These are phyloP conservation scores for Fusarium sp. DNA, from an alignment of 2,329 filamentous ascomycete species.

Conservation along the genomic window DNA sequence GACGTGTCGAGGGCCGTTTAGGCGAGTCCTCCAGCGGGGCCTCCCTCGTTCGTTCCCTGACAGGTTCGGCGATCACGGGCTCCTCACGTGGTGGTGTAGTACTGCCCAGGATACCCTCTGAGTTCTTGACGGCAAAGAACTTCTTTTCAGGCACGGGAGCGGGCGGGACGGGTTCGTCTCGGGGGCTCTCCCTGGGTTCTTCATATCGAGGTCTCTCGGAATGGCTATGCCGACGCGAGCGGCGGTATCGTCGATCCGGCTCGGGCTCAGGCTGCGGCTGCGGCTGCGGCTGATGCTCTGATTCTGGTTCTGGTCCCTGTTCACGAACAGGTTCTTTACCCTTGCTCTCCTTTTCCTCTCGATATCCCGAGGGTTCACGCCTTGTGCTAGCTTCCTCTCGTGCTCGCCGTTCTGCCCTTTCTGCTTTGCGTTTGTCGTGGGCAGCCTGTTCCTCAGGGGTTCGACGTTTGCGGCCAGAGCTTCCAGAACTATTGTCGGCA, in stretches of 20 bases:
- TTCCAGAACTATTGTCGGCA: constrained; percentile 49
- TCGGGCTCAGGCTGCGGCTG: constrained; percentile 10
- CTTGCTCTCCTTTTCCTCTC: constrained; percentile 37
- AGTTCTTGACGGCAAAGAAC: constrained; percentile 54
- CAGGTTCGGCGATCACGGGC: constrained; percentile 23
- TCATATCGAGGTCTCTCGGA: constrained; percentile 47
- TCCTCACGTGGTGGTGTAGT: constrained; percentile 40
- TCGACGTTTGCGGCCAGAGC: constrained; percentile 48
- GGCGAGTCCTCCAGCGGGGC: constrained; percentile 39
- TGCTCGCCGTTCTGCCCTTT: constrained; percentile 48
- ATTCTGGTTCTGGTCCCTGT: constrained; percentile 41
- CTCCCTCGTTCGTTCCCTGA: constrained; percentile 39
- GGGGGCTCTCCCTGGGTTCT: constrained; percentile 42
- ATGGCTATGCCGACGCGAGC: constrained; percentile 54
- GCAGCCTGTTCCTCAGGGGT: constrained; percentile 60
- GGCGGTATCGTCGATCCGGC: constrained; percentile 47
- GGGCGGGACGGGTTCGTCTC: constrained; percentile 33
- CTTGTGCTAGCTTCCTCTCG: constrained; percentile 38
- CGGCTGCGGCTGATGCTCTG: neutral
- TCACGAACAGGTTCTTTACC: constrained; percentile 43
- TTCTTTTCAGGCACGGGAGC: constrained; percentile 47
- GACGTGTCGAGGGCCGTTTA: constrained; percentile 43
- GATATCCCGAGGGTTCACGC: constrained; percentile 25
- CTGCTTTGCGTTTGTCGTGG: constrained; percentile 60
- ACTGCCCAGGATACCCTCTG: constrained; percentile 46